A percentile compares a stretch with the other conserved stretches of the same genome.
Evolutionary conservation across 257 asterid species (phyloP).

Genomic region (Eucommia ulmoides): DNA sequence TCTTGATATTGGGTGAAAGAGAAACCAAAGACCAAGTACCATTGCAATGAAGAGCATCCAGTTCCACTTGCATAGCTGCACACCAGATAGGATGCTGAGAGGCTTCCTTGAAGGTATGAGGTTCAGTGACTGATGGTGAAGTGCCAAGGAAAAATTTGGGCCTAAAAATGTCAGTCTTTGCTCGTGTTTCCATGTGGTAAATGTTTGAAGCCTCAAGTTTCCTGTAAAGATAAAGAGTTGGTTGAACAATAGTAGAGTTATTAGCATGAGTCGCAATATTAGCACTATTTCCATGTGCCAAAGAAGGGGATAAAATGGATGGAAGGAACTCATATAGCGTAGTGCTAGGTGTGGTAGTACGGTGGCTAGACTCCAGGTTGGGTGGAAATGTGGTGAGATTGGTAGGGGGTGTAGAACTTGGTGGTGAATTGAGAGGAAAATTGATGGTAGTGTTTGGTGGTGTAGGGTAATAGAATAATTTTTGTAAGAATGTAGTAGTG

Average conservation of each 20-base stretch:
- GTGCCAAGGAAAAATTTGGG: neutral
- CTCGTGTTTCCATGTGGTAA: neutral
- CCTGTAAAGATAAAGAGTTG: neutral
- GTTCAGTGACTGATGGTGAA: neutral
- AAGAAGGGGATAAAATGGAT: neutral
- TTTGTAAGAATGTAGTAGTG: neutral
- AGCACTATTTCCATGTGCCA: neutral
- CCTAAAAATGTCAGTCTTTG: neutral
- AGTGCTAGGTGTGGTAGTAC: neutral
- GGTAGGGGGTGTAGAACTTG: neutral
- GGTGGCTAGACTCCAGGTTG: neutral
- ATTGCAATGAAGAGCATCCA: neutral
- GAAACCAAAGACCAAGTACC: neutral
- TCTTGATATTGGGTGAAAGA: neutral
- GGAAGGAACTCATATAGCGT: neutral
- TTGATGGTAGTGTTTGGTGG: neutral
- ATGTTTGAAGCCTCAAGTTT: neutral
- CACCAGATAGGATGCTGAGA: neutral
- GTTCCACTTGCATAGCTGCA: neutral
- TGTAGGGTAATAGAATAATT: too few relatives aligned
- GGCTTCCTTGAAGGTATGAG: neutral
- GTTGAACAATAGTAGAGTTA: neutral
- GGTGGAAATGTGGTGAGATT: neutral
- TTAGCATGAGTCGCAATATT: neutral
- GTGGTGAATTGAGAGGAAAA: neutral